A percentile compares a stretch with the other conserved stretches of the same genome.
Evolutionary conservation across 2,329 filamentous ascomycete species (phyloP).

Genomic region (Fusarium pseudograminearum): DNA sequence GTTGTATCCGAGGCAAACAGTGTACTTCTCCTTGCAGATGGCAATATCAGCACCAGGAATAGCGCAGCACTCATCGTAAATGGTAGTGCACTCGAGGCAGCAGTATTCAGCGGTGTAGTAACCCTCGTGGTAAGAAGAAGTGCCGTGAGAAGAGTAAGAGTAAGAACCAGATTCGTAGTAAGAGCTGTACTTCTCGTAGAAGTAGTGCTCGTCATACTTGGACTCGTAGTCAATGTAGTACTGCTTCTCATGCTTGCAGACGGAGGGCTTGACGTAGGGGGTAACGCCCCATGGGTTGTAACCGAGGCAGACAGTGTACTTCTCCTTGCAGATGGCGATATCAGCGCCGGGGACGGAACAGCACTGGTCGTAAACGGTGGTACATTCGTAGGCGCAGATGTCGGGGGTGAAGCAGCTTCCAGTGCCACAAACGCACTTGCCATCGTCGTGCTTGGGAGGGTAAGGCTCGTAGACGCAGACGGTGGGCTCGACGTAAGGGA

Average conservation of each 20-base stretch:
- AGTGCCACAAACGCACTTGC: not conserved
- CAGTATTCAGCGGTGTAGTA: conserved; percentile 37
- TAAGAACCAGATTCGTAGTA: conserved; percentile 8
- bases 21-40: conserved; percentile 27
- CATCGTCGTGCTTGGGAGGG: conserved; percentile 8
- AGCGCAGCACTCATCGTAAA: conserved; percentile 32
- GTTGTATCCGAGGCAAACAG: conserved; percentile 33
- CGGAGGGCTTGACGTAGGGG: conserved; percentile 15
- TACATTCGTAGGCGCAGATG: conserved; percentile 31
- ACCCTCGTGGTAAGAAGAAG: conserved; percentile 16
- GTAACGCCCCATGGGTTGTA: conserved; percentile 16
- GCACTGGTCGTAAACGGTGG: conserved; percentile 33
- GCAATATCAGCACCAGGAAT: conserved; percentile 14
- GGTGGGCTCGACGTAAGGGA: conserved; percentile 14
- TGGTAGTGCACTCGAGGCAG: conserved; percentile 31
- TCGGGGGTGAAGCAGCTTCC: conserved; percentile 29
- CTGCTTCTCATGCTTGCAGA: conserved; percentile 31
- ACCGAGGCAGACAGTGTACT: conserved; percentile 30
- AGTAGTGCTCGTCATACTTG: conserved; percentile 20
- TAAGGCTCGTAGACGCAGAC: conserved; percentile 24
- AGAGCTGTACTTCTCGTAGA: conserved; percentile 17
- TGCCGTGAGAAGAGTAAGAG: not conserved
- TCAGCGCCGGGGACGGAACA: conserved; percentile 7
- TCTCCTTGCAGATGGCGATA: conserved; percentile 16
- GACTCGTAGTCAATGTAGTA: conserved; percentile 34